Percentiles rank a stretch among this genome's conserved stretches.
Evolutionary conservation across 495 filamentous ascomycete species (phyloP).

Genomic region (Annulohypoxylon nitens): DNA sequence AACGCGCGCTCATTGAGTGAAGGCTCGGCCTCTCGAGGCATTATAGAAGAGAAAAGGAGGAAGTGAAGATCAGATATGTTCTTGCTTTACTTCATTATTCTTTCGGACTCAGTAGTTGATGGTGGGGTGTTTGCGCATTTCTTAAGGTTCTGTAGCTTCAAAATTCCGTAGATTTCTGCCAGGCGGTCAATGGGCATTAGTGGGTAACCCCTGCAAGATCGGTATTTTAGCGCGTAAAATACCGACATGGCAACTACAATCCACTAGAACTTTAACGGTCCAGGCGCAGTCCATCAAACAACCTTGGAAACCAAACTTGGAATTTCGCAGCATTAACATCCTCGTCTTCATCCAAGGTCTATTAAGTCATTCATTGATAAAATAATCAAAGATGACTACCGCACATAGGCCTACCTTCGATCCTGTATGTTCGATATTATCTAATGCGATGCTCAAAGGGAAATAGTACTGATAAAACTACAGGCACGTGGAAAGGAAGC

Average conservation of each 20-base stretch:
- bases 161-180: constrained; percentile 49
- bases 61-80: constrained; percentile 21
- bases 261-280: constrained; percentile 25
- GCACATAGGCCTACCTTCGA: constrained; percentile 95
- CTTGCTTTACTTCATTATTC: constrained; percentile 39
- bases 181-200: constrained; percentile 49
- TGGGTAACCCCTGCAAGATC: constrained; percentile 36
- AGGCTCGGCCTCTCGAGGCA: constrained; percentile 91
- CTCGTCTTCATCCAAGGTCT: constrained; percentile 15
- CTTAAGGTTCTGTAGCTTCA: constrained; percentile 29
- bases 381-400: constrained; percentile 71
- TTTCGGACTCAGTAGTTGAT: constrained; percentile 27
- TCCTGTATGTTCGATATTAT: constrained; percentile 68
- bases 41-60: constrained; percentile 53
- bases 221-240: constrained; percentile 29
- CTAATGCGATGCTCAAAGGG: background rate
- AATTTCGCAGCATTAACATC: background rate
- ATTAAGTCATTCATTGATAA: background rate
- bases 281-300: constrained; percentile 12
- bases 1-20: constrained; percentile 84
- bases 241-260: constrained; percentile 26
- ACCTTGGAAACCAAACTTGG: constrained; percentile 12
- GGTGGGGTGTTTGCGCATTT: constrained; percentile 41
- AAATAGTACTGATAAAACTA: constrained; percentile 33
- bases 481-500: constrained; percentile 96